Percentiles rank a stretch among this genome's conserved stretches.
Evolutionary conservation across 352 stramenopile genomes (phyloP).

Genomic region (Phytophthora melonis): DNA sequence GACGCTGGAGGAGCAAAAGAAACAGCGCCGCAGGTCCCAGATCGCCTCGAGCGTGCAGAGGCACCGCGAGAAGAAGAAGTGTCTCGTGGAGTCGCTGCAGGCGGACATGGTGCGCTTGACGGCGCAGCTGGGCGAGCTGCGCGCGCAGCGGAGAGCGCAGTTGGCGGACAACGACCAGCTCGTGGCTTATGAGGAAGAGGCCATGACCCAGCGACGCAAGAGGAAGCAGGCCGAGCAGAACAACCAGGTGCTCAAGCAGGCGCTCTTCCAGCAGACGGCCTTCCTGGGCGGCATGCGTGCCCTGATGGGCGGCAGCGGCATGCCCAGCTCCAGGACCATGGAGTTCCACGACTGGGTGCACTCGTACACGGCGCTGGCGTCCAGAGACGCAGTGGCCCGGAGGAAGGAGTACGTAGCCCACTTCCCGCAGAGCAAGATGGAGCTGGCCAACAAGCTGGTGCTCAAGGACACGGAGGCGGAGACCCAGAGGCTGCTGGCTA

Average conservation of each 20-base stretch:
- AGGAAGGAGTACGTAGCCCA: constrained; percentile 58
- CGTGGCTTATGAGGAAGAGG: constrained; percentile 64
- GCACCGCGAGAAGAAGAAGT: constrained; percentile 76
- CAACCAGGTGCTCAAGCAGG: constrained; percentile 69
- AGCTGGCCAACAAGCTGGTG: constrained; percentile 62
- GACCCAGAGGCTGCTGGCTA: constrained; percentile 35
- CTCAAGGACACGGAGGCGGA: constrained; percentile 59
- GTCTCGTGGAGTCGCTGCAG: constrained; percentile 57
- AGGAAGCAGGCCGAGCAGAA: constrained; percentile 61
- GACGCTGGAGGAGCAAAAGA: constrained; percentile 68
- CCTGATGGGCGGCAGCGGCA: constrained; percentile 45
- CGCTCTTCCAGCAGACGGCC: constrained; percentile 72
- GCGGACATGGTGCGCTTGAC: constrained; percentile 53
- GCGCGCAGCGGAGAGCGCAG: constrained; percentile 52
- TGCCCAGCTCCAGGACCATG: constrained; percentile 57
- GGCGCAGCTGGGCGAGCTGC: constrained; percentile 46
- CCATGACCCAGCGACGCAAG: constrained; percentile 71
- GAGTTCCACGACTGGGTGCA: constrained; percentile 84
- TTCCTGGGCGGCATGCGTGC: constrained; percentile 64
- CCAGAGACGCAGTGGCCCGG: constrained; percentile 33
- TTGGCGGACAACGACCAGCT: constrained; percentile 57
- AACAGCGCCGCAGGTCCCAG: constrained; percentile 59
- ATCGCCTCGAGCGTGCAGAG: constrained; percentile 75
- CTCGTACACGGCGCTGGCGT: constrained; percentile 68
- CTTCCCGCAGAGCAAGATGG: constrained; percentile 70